These are phyloP conservation scores for Ustilago shanxiensis DNA, from an alignment of 1,284 basidiomycete species.

Conservation along the genomic window DNA sequence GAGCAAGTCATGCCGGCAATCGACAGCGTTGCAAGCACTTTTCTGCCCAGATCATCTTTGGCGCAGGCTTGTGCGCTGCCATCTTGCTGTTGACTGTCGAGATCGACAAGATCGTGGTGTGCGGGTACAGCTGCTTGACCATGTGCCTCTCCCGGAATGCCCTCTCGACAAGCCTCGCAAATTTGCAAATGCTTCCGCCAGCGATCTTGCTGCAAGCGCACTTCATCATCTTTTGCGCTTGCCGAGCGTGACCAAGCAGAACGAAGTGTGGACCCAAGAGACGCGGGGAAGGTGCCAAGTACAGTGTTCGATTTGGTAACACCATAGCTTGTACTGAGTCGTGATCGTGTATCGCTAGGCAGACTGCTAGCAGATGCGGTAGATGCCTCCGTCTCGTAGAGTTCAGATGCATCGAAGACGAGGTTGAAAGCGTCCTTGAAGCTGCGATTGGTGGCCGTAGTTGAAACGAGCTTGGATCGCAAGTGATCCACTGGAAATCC, in stretches of 20 bases:
- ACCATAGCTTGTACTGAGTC: not conserved
- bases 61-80: not conserved
- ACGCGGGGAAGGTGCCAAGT: constrained; percentile 16
- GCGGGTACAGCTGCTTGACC: not conserved
- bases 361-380: constrained; percentile 11
- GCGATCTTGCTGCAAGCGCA: constrained; percentile 41
- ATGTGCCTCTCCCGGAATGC: constrained; percentile 45
- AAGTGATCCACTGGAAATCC: constrained; percentile 51
- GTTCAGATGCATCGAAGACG: constrained; percentile 23
- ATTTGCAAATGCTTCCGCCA: constrained; percentile 67
- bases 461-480: constrained; percentile 15
- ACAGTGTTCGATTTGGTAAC: constrained; percentile 8
- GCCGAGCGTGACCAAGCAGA: constrained; percentile 9
- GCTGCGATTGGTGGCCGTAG: not conserved
- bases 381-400: not conserved
- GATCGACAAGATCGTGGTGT: not conserved
- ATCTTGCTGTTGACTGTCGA: not conserved
- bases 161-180: constrained; percentile 69
- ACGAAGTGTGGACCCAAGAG: constrained; percentile 35
- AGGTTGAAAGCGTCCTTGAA: constrained; percentile 28
- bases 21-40: constrained; percentile 23
- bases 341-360: not conserved
- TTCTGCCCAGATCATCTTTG: not conserved
- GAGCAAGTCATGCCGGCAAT: constrained; percentile 42
- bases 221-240: not conserved